phyloP scores from a whole-genome alignment of 164 flowering plant genomes.

The Chimonanthus praecox region DNA sequence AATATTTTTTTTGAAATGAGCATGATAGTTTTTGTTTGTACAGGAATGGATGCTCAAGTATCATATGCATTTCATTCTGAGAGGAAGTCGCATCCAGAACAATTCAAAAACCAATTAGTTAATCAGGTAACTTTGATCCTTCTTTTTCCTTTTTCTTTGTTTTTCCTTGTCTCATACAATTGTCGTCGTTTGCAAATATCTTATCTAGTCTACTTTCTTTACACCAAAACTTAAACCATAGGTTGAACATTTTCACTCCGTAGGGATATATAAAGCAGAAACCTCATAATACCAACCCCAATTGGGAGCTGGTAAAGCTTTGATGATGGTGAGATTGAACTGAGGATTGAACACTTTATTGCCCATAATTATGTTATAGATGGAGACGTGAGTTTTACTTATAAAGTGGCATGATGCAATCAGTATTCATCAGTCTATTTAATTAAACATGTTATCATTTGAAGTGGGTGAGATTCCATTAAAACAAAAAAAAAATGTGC shows the following conservation, averaged over 20 bases:
- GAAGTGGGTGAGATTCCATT: neutral
- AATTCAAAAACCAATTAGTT: constrained; percentile 74
- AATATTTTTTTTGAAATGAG: neutral
- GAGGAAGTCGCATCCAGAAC: constrained; percentile 83
- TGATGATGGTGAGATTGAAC: neutral
- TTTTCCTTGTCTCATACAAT: neutral
- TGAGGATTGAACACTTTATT: too few relatives aligned
- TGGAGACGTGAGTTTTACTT: neutral
- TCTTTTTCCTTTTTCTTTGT: neutral
- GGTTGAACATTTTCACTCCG: too few relatives aligned
- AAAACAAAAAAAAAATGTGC: neutral
- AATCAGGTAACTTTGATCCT: constrained; percentile 67
- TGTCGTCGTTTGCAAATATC: neutral
- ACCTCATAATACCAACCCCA: neutral
- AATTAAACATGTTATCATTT: neutral
- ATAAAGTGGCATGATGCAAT: neutral
- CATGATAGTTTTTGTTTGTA: neutral
- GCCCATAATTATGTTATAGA: neutral
- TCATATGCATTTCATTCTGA: constrained; percentile 98
- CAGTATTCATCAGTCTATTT: neutral
- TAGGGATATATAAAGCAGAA: neutral
- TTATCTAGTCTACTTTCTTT: neutral
- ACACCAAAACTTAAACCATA: neutral
- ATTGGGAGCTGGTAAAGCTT: neutral
- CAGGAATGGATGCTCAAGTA: constrained; percentile 99